phyloP scores from a whole-genome alignment of 129 eudicot species.

The Arctium lappa region DNA sequence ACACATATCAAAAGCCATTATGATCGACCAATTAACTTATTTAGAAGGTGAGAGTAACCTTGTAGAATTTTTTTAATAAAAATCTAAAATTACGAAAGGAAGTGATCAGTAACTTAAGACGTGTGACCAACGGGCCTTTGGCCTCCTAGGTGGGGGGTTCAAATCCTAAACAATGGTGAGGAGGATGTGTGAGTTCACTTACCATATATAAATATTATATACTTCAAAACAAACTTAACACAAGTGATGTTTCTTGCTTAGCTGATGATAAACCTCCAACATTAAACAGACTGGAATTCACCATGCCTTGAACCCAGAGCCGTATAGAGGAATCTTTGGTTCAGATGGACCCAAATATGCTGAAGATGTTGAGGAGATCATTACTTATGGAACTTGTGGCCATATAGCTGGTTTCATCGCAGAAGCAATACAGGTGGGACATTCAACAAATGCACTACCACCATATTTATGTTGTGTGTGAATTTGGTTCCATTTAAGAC shows the following conservation, averaged over 20 bases:
- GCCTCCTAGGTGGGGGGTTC: neutral
- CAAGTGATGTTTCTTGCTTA: neutral
- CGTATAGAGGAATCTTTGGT: constrained; percentile 68
- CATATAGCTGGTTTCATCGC: constrained; percentile 66
- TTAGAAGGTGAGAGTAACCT: neutral
- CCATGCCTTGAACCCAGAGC: constrained; percentile 74
- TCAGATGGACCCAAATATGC: constrained; percentile 69
- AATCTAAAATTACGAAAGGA: neutral
- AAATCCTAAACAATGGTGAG: neutral
- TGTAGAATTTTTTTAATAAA: neutral
- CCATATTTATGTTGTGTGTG: neutral
- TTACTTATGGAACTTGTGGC: constrained; percentile 66
- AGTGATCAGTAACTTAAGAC: neutral
- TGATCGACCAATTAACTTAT: neutral
- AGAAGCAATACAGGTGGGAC: constrained; percentile 66
- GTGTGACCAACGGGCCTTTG: neutral
- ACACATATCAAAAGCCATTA: neutral
- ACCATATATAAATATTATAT: neutral
- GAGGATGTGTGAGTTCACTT: neutral
- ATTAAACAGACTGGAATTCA: constrained; percentile 63
- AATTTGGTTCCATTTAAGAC: neutral
- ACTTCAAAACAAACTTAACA: neutral
- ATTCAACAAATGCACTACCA: constrained; percentile 4
- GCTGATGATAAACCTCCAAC: constrained; percentile 11
- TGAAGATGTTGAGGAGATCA: constrained; percentile 57